phyloP scores from a whole-genome alignment of 306 rosid genomes.

The Psophocarpus tetragonolobus region DNA sequence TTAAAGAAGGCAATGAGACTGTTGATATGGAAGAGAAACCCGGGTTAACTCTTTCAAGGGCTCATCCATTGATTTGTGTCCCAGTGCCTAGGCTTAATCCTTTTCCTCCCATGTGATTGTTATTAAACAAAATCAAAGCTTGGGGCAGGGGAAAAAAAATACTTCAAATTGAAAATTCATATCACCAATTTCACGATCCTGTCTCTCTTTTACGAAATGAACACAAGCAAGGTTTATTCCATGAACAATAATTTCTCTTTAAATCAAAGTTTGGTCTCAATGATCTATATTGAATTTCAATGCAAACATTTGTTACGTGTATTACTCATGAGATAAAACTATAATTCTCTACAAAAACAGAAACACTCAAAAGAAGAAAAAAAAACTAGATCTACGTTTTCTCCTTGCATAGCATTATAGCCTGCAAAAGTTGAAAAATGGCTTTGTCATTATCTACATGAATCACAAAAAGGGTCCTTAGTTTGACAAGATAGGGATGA shows the following conservation, averaged over 20 bases:
- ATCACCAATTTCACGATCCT: neutral
- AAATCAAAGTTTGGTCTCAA: neutral
- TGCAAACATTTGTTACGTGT: neutral
- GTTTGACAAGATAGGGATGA: neutral
- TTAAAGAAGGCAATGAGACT: conserved; percentile 18
- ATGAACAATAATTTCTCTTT: neutral
- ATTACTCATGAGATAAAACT: neutral
- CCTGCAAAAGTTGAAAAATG: neutral
- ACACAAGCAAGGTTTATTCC: neutral
- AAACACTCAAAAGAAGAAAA: neutral
- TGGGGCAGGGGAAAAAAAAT: neutral
- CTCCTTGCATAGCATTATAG: neutral
- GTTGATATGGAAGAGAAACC: conserved; percentile 69
- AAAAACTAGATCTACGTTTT: neutral
- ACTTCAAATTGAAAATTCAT: neutral
- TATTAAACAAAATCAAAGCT: neutral
- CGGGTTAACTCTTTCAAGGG: conserved; percentile 68
- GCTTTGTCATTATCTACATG: neutral
- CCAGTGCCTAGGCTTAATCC: conserved; percentile 46
- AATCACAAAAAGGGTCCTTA: neutral
- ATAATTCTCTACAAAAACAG: neutral
- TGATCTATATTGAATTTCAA: neutral
- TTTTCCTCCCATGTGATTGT: conserved; percentile 45
- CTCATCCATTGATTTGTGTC: conserved; percentile 58
- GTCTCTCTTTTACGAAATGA: neutral